A percentile compares a stretch with the other conserved stretches of the same genome.
Evolutionary conservation across 2,329 filamentous ascomycete species (phyloP).

Genomic region (Ceratocystis papillata): DNA sequence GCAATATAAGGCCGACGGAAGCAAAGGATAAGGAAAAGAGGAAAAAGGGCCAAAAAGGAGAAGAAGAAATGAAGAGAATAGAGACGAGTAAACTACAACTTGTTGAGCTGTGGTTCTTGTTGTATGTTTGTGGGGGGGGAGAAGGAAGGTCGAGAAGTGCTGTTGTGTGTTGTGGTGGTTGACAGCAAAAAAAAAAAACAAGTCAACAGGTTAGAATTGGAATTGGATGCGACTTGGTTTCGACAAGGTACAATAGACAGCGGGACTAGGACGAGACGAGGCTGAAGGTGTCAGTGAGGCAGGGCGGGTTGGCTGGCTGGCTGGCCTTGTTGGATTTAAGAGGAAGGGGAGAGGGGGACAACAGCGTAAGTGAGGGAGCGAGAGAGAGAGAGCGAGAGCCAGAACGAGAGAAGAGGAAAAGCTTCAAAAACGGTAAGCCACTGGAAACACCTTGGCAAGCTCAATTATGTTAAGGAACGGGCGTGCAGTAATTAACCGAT

Average conservation of each 20-base stretch:
- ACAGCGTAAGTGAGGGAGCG: background rate
- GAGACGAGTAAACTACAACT: background rate
- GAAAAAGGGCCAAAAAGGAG: conserved; percentile 17
- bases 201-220: background rate
- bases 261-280: background rate
- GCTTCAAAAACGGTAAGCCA: no score
- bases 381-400: background rate
- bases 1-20: conserved; percentile 23
- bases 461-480: no score
- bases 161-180: background rate
- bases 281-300: conserved; percentile 17
- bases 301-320: conserved; percentile 7
- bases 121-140: background rate
- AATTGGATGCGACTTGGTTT: conserved; percentile 11
- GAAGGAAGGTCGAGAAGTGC: background rate
- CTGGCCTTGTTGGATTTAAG: conserved; percentile 9
- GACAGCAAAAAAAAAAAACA: background rate
- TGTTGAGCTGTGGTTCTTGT: conserved; percentile 1
- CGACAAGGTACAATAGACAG: conserved; percentile 11
- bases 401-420: background rate
- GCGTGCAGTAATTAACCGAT: no score
- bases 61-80: conserved; percentile 16
- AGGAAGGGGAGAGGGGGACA: background rate
- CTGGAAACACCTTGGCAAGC: no score
- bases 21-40: conserved; percentile 13